Evolutionary conservation across 495 filamentous ascomycete genomes (phyloP).

Genomic region (Oidiodendron maius): DNA sequence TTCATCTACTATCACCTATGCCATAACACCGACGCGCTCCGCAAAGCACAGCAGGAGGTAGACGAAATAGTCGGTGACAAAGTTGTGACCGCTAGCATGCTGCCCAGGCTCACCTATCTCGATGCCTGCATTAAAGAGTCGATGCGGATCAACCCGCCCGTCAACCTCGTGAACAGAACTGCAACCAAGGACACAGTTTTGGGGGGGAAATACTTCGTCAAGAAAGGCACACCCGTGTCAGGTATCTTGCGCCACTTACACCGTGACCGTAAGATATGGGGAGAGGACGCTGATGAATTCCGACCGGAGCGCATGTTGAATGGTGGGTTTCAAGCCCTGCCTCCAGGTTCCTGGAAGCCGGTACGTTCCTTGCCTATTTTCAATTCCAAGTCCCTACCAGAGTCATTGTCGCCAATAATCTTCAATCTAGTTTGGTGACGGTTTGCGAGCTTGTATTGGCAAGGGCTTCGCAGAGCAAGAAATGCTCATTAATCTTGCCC

Average conservation of each 20-base stretch:
- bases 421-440: conserved; percentile 75
- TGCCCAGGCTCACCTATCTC: conserved; percentile 56
- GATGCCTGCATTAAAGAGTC: conserved; percentile 60
- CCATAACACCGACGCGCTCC: conserved; percentile 36
- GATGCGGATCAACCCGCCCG: conserved; percentile 56
- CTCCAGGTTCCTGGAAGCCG: conserved; percentile 57
- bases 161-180: conserved; percentile 50
- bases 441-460: conserved; percentile 61
- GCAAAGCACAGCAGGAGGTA: conserved; percentile 45
- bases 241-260: conserved; percentile 56
- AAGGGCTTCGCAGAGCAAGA: conserved; percentile 66
- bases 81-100: conserved; percentile 45
- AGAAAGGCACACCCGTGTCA: conserved; percentile 55
- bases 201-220: conserved; percentile 62
- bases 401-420: too few relatives aligned
- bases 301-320: conserved; percentile 62
- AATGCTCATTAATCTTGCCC: conserved; percentile 44
- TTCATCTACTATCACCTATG: conserved; percentile 46
- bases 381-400: too few relatives aligned
- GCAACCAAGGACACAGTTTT: conserved; percentile 47
- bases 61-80: conserved; percentile 52
- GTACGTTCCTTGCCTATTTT: too few relatives aligned
- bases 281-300: conserved; percentile 57
- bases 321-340: conserved; percentile 42
- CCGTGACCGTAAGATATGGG: conserved; percentile 59